Base-by-base conservation (phyloP, 2,329 filamentous ascomycete species). In the Verticillium nubilum region DNA sequence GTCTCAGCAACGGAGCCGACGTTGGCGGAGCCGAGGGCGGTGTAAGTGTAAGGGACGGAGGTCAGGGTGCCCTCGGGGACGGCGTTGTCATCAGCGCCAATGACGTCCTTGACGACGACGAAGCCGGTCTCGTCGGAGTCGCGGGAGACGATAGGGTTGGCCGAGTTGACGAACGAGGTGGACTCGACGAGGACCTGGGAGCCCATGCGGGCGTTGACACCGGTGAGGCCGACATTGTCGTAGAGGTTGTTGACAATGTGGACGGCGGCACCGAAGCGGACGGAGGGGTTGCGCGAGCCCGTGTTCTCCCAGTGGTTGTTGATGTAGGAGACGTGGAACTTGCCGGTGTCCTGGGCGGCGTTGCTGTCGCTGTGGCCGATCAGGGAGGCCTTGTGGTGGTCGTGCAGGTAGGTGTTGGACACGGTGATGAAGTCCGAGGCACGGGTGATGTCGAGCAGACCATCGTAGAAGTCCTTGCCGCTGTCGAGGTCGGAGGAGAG, bases 401-500 rank as follows among this genome's bases (percentile, higher is more conserved):
- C 50, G 35, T 31, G 52, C 25, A 50, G 53, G 26, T 33, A 57
- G 27, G 25, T 23, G 72, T 73, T 76, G 61, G 70, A 74, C 61
- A 83, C 68, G 59, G 81, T 88, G 60, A 88, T 71, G 67, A 75
- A 89, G 74, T 89, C 85, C 10, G 80, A 76, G 54, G 77, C 87
- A 72, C 88, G 86, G 56, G 81, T 87, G 56, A 81, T 74, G 66
- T 90, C 87, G 54, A 86, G 73, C 1, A 90, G 80, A 31, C 87
- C 87, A 59, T 90, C 87, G 68, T 87, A 89, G 75, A 82, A 87
- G 75, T 90, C 86, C 75, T 90, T 90, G 76, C 80, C 84, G 68
- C 83, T 76, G 66, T 80, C 75, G 33, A 70, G 68, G 73, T 88
- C 81, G 26, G 83, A 85, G 4, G 81, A 85, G 25, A 90, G 77